These are phyloP conservation scores for Boletus semigastroideus DNA, from an alignment of 1,284 basidiomycete genomes.

Conservation along the genomic window DNA sequence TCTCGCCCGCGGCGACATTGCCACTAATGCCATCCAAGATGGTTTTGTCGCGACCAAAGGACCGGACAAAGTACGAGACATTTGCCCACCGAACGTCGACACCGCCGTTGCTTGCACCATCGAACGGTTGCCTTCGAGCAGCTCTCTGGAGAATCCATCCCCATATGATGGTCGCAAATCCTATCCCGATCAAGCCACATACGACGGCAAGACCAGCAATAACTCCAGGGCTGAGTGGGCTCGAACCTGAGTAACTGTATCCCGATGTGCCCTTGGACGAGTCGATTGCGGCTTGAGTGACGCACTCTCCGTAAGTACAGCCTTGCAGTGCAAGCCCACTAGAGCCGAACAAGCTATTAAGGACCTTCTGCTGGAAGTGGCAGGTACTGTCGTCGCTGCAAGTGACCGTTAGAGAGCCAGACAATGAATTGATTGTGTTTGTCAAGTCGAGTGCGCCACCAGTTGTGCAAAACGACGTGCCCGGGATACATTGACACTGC, in stretches of 20 bases:
- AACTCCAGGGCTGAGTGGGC: constrained; percentile 69
- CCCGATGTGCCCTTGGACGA: constrained; percentile 36
- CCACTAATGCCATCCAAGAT: constrained; percentile 76
- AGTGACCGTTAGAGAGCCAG: constrained; percentile 60
- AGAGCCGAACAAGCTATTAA: constrained; percentile 70
- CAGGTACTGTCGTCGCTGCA: constrained; percentile 64
- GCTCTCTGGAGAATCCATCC: constrained; percentile 62
- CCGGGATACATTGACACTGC: constrained; percentile 67
- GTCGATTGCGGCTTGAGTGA: constrained; percentile 76
- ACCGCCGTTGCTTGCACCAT: constrained; percentile 43
- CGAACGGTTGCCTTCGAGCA: constrained; percentile 50
- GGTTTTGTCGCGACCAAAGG: constrained; percentile 52
- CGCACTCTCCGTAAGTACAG: constrained; percentile 86
- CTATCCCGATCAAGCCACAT: constrained; percentile 59
- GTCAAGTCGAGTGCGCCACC: constrained; percentile 50
- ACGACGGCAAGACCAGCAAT: constrained; percentile 87
- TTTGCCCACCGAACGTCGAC: constrained; percentile 70
- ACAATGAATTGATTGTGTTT: constrained; percentile 56
- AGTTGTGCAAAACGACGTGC: constrained; percentile 74
- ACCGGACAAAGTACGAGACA: constrained; percentile 65
- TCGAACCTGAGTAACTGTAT: constrained; percentile 29
- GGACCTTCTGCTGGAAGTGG: constrained; percentile 69
- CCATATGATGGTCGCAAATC: constrained; percentile 56
- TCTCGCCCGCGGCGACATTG: constrained; percentile 68
- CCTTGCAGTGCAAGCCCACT: constrained; percentile 66